These are phyloP conservation scores for Handroanthus guayacan DNA, from an alignment of 257 asterid genomes.

Conservation along the genomic window DNA sequence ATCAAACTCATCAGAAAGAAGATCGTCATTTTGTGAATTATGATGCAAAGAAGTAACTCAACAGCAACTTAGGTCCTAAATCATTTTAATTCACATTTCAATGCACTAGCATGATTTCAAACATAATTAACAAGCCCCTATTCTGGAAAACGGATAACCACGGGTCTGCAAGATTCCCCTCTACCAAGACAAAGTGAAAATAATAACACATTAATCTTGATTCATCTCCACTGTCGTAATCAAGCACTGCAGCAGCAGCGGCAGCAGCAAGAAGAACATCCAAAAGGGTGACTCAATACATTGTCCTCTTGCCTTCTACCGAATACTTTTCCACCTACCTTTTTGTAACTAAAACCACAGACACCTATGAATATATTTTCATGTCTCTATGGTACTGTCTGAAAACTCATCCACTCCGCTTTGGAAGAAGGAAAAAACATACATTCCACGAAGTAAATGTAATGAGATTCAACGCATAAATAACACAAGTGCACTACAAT, in stretches of 20 bases:
- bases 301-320: constrained; percentile 5
- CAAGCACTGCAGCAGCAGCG: background rate
- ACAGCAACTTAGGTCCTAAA: background rate
- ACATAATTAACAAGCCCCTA: background rate
- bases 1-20: background rate
- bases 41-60: background rate
- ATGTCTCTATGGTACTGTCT: background rate
- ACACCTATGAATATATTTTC: background rate
- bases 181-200: background rate
- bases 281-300: constrained; percentile 18
- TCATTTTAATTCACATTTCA: no score
- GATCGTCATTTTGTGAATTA: background rate
- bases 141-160: background rate
- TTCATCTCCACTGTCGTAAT: background rate
- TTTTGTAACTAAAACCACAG: background rate
- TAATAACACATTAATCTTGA: background rate
- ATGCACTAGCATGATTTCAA: constrained; percentile 16
- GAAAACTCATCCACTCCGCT: background rate
- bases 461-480: background rate
- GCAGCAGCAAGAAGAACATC: constrained; percentile 5
- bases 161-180: background rate
- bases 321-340: background rate
- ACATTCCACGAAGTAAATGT: background rate
- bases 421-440: background rate
- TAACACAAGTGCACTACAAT: constrained; percentile 5